Conservation (phyloP, 179 eudicot genomes). For the Vitellaria paradoxa region DNA sequence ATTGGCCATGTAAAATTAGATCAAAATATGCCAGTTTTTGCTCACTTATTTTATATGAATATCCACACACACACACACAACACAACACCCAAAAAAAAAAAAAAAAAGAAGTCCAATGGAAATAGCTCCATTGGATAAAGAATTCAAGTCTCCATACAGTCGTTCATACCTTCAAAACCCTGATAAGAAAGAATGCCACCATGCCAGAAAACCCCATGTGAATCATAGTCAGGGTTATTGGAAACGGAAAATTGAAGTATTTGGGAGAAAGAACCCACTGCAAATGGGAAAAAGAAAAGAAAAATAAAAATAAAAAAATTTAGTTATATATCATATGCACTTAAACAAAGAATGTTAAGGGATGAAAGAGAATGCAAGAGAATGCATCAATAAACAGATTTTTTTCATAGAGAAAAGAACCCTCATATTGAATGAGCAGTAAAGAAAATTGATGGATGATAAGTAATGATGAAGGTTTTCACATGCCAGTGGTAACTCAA, state of each 20-base stretch:
- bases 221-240: constrained; percentile 97
- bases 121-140: neutral
- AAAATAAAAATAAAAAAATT: neutral
- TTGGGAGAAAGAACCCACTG: constrained; percentile 99
- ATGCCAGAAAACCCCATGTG: constrained; percentile 98
- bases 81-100: neutral
- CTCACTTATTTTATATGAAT: neutral
- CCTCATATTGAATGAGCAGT: too few species aligned
- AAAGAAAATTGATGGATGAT: too few species aligned
- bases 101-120: neutral
- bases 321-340: neutral
- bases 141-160: neutral
- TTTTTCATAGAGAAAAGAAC: too few species aligned
- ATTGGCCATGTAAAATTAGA: neutral
- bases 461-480: too few species aligned
- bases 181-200: constrained; percentile 88
- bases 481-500: too few species aligned
- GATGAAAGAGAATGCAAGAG: neutral
- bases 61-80: too few species aligned
- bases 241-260: constrained; percentile 95
- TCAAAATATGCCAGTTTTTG: neutral
- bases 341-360: neutral
- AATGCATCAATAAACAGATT: too few species aligned
- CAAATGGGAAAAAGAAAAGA: constrained; percentile 14
- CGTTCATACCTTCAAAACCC: constrained; percentile 91